Evolutionary conservation across 805 yeast genomes (phyloP).

Genomic region (Saturnispora sanitii): DNA sequence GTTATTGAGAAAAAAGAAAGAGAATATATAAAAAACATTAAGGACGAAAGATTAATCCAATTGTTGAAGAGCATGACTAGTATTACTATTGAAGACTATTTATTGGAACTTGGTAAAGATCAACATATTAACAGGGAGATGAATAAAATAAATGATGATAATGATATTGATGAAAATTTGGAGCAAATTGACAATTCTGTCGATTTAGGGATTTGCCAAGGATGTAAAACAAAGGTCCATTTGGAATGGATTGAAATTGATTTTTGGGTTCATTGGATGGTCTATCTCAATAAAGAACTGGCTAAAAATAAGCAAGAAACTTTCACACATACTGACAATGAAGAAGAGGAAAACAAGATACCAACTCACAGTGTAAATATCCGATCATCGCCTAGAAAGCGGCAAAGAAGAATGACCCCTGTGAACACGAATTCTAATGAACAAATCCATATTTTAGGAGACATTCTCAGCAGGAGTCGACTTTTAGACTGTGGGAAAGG

Average conservation of each 20-base stretch:
- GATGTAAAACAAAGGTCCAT: conserved; percentile 39
- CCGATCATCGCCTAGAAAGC: too few relatives aligned
- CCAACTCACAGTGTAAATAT: too few relatives aligned
- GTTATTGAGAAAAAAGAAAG: conserved; percentile 1
- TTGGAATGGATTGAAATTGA: conserved; percentile 38
- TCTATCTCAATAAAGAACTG: conserved; percentile 9
- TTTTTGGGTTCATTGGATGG: conserved; percentile 12
- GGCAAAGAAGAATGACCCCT: too few relatives aligned
- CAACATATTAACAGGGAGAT: neutral
- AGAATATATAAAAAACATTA: neutral
- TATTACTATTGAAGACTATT: neutral
- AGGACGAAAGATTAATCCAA: neutral
- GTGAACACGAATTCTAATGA: too few relatives aligned
- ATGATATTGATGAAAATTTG: neutral
- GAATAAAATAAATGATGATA: neutral
- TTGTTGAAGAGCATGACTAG: neutral
- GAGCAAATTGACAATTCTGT: neutral
- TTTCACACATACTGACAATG: neutral
- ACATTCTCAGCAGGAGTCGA: neutral
- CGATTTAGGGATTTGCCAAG: conserved; percentile 28
- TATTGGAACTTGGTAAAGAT: conserved; percentile 2
- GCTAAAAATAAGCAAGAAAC: neutral
- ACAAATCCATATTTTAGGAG: too few relatives aligned
- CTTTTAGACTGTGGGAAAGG: conserved; percentile 20
- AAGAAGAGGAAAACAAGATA: too few relatives aligned